Base-by-base conservation (phyloP, 306 rosid species). In the Luffa aegyptiaca region DNA sequence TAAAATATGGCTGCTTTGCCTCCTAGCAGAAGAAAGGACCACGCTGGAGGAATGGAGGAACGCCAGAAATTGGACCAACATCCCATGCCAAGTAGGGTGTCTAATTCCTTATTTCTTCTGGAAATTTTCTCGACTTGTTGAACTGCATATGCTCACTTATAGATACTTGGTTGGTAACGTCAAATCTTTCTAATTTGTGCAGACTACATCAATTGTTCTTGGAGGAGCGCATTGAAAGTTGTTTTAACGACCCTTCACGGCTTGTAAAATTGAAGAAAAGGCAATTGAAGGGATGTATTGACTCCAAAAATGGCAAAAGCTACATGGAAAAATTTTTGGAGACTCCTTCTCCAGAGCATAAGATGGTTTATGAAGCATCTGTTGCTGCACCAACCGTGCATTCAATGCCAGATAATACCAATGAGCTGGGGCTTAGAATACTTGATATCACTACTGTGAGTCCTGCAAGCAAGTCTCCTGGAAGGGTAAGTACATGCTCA, bases 121-220 rank as follows among this genome's bases (percentile, higher is more conserved):
- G 79, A 65, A 52, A 62, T 71, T 45, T 80, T 78, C 80, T 76
- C 74, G 69, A 63, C 62, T 84, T 78, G 81, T 35, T 52, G 26
- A 33, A 82, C 58, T 82, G 80, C 70, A 76, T 51, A 65, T 80
- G 33, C 75, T 17, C 52, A 73, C 65, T 61, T 45, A 46, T 73
- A 81, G 82, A 74, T 84, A 69, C 68, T 77, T 82, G 61, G 84
- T 75, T 75, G 57, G 45, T 81, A 71, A 79, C 76, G 82, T 49
- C 79, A 80, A 73, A 68, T 69, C 37, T 65, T 77, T 85, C 79
- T 78, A 36, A 79, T 74, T 79, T 6, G 78, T 84, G 82, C 93
- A 96, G 99, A 83, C 81, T 96, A 63, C 97, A 96, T 81, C 92
- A 96, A 78, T 86, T 96, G 85, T 85, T 96, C 78, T 86, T 90